Percentiles rank a stretch among this genome's conserved stretches.
Evolutionary conservation across 2,329 filamentous ascomycete species (phyloP).

Genomic region (Diaporthe longicolla): DNA sequence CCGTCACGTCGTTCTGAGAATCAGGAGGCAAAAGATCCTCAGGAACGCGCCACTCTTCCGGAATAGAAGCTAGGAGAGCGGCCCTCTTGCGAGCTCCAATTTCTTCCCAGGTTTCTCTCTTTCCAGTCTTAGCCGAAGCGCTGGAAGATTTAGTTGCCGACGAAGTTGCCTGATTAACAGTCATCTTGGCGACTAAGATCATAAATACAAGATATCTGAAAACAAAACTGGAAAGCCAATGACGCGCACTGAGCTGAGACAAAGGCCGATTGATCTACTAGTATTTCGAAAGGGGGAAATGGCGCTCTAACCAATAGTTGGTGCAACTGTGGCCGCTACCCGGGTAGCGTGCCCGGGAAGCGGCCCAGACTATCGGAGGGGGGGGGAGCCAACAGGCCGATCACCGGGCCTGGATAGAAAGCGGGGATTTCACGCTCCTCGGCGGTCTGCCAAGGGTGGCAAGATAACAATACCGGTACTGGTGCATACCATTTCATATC

Average conservation of each 20-base stretch:
- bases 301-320: not conserved
- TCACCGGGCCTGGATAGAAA: slow-evolving; percentile 13
- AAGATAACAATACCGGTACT: slow-evolving; percentile 15
- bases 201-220: not conserved
- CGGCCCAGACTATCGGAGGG: slow-evolving; percentile 18
- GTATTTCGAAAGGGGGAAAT: not conserved
- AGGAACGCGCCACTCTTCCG: slow-evolving; percentile 70
- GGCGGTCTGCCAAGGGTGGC: not conserved
- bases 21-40: slow-evolving; percentile 65
- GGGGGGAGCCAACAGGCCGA: slow-evolving; percentile 19
- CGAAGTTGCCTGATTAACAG: not conserved
- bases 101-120: slow-evolving; percentile 55
- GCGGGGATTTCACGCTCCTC: slow-evolving; percentile 11
- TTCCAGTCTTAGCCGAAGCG: not conserved
- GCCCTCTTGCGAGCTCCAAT: slow-evolving; percentile 60
- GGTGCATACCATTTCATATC: not conserved
- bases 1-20: slow-evolving; percentile 68
- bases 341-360: not conserved
- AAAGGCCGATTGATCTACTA: not conserved
- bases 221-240: not conserved
- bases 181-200: not conserved
- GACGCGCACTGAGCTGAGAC: not conserved
- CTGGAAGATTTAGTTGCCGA: not conserved
- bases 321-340: not conserved
- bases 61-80: slow-evolving; percentile 63